Evolutionary conservation across 768 basidiomycete species (phyloP).

Genomic region (Lentinus tigrinus): DNA sequence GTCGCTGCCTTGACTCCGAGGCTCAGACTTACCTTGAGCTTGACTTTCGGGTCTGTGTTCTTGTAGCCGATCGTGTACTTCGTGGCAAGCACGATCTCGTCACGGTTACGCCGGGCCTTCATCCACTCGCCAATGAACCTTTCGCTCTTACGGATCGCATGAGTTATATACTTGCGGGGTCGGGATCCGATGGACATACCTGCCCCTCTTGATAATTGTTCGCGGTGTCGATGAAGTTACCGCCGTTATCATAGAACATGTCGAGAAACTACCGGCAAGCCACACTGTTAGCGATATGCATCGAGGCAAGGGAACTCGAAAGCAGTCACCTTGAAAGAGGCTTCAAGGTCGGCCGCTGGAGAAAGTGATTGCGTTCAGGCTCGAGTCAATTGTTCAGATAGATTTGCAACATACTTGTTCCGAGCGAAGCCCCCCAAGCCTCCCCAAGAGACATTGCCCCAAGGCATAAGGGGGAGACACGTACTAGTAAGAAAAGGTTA

Average conservation of each 20-base stretch:
- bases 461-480: constrained; percentile 8
- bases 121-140: constrained; percentile 42
- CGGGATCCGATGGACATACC: not conserved
- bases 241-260: constrained; percentile 41
- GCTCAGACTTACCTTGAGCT: not conserved
- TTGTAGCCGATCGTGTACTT: constrained; percentile 19
- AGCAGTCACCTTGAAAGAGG: not conserved
- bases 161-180: constrained; percentile 9
- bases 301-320: constrained; percentile 15
- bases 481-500: not conserved
- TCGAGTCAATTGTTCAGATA: not conserved
- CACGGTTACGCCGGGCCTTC: constrained; percentile 32
- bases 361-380: not conserved
- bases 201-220: constrained; percentile 26
- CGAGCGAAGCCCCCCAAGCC: not conserved
- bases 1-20: not conserved
- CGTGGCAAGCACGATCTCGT: constrained; percentile 36
- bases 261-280: constrained; percentile 41
- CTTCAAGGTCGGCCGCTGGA: not conserved
- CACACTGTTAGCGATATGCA: constrained; percentile 27
- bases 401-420: not conserved
- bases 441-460: constrained; percentile 1
- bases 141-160: constrained; percentile 27
- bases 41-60: not conserved
- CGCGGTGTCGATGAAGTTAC: constrained; percentile 48